phyloP scores from a whole-genome alignment of 305 asterid species.

The Solanum hybrid region DNA sequence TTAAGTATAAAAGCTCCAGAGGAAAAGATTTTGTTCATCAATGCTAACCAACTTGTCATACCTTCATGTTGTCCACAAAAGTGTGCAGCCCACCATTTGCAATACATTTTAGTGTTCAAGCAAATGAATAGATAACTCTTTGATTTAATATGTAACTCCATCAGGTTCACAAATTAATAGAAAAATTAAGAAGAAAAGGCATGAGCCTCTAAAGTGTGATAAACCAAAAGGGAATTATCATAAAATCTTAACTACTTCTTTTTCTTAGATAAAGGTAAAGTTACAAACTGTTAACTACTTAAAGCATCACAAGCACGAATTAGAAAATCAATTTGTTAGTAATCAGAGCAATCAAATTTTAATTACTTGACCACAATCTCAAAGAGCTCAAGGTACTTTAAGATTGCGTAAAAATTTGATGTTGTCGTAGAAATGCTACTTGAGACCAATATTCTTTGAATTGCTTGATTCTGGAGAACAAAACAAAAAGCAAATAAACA shows the following conservation, averaged over 20 bases:
- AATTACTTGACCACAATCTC: neutral
- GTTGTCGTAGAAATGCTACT: neutral
- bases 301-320: neutral
- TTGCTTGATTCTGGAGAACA: neutral
- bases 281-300: neutral
- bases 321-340: neutral
- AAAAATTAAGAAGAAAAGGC: neutral
- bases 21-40: conserved; percentile 73
- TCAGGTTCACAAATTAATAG: conserved; percentile 8
- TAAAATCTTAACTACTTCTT: neutral
- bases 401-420: neutral
- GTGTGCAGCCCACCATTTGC: conserved; percentile 42
- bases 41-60: conserved; percentile 83
- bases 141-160: neutral
- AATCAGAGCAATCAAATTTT: neutral
- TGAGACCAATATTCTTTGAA: neutral
- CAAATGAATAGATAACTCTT: neutral
- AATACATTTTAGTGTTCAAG: conserved; percentile 13
- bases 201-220: neutral
- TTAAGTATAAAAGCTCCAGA: conserved; percentile 81
- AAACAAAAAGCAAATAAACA: neutral
- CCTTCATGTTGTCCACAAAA: conserved; percentile 97
- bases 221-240: neutral
- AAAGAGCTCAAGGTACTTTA: neutral
- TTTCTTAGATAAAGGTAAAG: no score